Evolutionary conservation across 345 rosid genomes (phyloP).

Genomic region (Salix udensis): DNA sequence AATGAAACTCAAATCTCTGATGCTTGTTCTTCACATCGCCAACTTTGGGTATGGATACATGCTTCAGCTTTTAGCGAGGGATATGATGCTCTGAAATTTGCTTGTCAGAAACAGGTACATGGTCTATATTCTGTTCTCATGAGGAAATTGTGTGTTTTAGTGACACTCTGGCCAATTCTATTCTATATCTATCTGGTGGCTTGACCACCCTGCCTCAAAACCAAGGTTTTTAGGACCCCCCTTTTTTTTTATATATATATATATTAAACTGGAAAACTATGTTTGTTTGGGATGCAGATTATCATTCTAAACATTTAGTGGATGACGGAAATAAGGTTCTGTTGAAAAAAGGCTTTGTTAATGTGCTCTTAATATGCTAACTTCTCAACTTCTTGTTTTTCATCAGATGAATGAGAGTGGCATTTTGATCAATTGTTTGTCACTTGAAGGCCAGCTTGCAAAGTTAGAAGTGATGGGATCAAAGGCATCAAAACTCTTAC

Average conservation of each 20-base stretch:
- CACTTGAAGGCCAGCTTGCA: conserved; percentile 77
- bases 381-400: conserved; percentile 1
- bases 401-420: conserved; percentile 55
- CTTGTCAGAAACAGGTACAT: conserved; percentile 64
- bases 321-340: background rate
- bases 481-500: conserved; percentile 65
- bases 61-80: conserved; percentile 77
- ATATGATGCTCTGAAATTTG: conserved; percentile 54
- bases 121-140: background rate
- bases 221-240: background rate
- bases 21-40: conserved; percentile 28
- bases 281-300: background rate
- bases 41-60: conserved; percentile 87
- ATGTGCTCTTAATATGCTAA: background rate
- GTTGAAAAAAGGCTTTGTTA: background rate
- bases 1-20: conserved; percentile 14
- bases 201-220: background rate
- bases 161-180: background rate
- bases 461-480: conserved; percentile 71
- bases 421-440: conserved; percentile 45
- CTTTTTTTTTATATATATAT: too few relatives aligned
- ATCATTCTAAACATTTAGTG: background rate
- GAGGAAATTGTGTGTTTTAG: background rate
- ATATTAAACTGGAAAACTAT: background rate
- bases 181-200: background rate